phyloP scores from a whole-genome alignment of 768 basidiomycete genomes.

The Termitomyces sp. region DNA sequence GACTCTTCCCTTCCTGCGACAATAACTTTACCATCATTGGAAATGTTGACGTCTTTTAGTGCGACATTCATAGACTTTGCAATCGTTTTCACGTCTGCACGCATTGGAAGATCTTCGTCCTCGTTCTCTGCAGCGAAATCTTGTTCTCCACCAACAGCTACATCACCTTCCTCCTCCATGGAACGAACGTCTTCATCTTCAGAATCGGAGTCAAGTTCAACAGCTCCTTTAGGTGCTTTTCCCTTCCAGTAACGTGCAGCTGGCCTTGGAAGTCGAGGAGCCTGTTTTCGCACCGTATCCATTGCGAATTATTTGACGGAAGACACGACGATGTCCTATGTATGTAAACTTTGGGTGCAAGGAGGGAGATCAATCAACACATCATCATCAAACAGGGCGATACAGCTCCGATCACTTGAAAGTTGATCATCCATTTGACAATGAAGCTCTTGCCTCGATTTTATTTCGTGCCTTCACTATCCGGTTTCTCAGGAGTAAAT shows the following conservation, averaged over 20 bases:
- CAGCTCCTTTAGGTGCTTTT: slow-evolving; percentile 76
- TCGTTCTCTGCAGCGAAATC: slow-evolving; percentile 48
- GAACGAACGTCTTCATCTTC: slow-evolving; percentile 52
- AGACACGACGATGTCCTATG: background rate
- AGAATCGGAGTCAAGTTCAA: slow-evolving; percentile 58
- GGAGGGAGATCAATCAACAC: slow-evolving; percentile 13
- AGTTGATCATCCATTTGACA: background rate
- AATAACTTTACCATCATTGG: slow-evolving; percentile 74
- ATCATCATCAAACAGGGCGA: slow-evolving; percentile 7
- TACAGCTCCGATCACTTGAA: slow-evolving; percentile 1
- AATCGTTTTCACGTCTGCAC: slow-evolving; percentile 28
- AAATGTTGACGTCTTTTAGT: slow-evolving; percentile 78
- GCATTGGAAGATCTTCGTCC: slow-evolving; percentile 35
- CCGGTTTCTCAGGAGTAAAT: too few species aligned
- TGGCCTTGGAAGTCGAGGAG: slow-evolving; percentile 74
- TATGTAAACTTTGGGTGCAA: background rate
- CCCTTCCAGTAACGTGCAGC: slow-evolving; percentile 90
- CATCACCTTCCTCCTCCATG: slow-evolving; percentile 50
- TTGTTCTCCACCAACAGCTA: slow-evolving; percentile 56
- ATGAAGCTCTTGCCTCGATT: too few species aligned
- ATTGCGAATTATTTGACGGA: slow-evolving; percentile 12
- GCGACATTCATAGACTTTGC: slow-evolving; percentile 66
- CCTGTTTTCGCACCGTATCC: slow-evolving; percentile 56
- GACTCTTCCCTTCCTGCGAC: slow-evolving; percentile 78
- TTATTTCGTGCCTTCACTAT: background rate